Conservation (phyloP, 306 rosid genomes). For the Neltuma alba region DNA sequence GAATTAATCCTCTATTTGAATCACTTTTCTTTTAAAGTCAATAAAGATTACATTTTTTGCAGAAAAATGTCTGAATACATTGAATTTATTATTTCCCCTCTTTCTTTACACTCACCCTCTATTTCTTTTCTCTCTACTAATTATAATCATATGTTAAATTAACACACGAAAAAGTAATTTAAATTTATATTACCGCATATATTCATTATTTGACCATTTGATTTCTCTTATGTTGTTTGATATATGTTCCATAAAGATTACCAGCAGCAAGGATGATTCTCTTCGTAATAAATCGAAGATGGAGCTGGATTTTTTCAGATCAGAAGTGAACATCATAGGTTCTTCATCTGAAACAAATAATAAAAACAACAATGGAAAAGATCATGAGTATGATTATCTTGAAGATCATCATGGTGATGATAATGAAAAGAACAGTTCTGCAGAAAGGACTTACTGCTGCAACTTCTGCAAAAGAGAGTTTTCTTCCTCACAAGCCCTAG, state of each 20-base stretch:
- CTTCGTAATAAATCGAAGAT: conserved; percentile 5
- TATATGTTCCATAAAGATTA: conserved; percentile 42
- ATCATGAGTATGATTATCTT: neutral
- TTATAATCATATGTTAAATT: too few species aligned
- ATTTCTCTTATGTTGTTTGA: conserved; percentile 23
- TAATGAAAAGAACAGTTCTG: neutral
- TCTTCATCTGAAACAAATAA: conserved; percentile 19
- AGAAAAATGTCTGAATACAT: too few species aligned
- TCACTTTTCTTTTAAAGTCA: neutral
- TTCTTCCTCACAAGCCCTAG: conserved; percentile 78
- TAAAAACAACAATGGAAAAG: neutral
- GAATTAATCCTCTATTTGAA: neutral
- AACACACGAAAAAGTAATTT: neutral
- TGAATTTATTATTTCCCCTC: too few species aligned
- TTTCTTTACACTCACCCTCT: neutral
- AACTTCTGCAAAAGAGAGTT: conserved; percentile 71
- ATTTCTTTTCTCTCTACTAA: too few species aligned
- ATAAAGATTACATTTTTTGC: neutral
- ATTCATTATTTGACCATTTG: neutral
- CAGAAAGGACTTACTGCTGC: conserved; percentile 57
- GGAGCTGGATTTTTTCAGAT: conserved; percentile 43
- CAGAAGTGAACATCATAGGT: neutral
- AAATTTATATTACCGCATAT: neutral
- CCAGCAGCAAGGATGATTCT: conserved; percentile 26
- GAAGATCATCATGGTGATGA: neutral